Conservation (phyloP, 352 stramenopile genomes). For the Phytophthora tubulina region DNA sequence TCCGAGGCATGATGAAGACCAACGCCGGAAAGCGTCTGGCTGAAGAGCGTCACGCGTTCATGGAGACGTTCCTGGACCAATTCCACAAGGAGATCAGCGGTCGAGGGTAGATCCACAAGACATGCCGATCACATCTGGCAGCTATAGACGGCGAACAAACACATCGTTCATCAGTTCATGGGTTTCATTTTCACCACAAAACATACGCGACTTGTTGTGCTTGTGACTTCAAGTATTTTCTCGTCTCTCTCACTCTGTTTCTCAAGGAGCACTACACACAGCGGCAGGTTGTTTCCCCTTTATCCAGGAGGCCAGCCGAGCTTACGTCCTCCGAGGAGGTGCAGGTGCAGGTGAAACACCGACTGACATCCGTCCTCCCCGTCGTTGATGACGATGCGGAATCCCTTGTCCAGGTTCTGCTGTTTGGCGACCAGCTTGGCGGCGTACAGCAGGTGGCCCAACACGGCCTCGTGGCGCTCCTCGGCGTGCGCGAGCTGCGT, state of each 20-base stretch:
- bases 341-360: conserved; percentile 93
- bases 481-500: conserved; percentile 91
- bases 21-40: conserved; percentile 74
- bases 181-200: conserved; percentile 10
- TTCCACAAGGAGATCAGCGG: conserved; percentile 85
- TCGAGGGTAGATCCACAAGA: conserved; percentile 29
- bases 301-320: conserved; percentile 95
- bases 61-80: conserved; percentile 86
- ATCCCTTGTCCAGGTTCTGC: conserved; percentile 92
- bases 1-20: conserved; percentile 91
- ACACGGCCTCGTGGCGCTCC: conserved; percentile 93
- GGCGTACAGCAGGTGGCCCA: conserved; percentile 95
- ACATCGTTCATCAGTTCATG: not conserved
- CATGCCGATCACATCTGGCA: not conserved
- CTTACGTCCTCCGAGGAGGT: conserved; percentile 95
- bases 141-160: not conserved
- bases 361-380: conserved; percentile 94
- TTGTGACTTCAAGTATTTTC: conserved; percentile 3
- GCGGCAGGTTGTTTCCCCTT: conserved; percentile 1
- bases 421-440: conserved; percentile 95
- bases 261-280: not conserved
- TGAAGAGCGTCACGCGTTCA: conserved; percentile 86
- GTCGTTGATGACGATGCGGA: conserved; percentile 98
- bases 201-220: not conserved
- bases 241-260: not conserved